phyloP scores from a whole-genome alignment of 768 basidiomycete genomes.

The Astraeus odoratus region DNA sequence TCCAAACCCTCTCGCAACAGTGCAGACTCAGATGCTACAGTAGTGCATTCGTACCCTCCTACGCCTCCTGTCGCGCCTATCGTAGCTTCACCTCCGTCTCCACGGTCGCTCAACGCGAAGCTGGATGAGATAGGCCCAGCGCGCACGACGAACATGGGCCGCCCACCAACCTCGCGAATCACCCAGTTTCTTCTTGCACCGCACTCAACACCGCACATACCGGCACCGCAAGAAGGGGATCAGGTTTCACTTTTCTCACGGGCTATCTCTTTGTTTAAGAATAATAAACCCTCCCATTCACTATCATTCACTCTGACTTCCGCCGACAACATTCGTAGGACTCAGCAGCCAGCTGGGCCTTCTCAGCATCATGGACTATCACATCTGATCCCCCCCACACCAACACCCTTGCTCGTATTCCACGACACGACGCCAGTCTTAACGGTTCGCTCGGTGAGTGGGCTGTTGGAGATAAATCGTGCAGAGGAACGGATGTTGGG shows the following conservation, averaged over 20 bases:
- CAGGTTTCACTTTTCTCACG: slow-evolving; percentile 42
- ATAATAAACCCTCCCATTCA: slow-evolving; percentile 47
- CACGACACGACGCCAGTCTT: slow-evolving; percentile 67
- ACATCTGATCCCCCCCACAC: slow-evolving; percentile 20
- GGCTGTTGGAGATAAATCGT: slow-evolving; percentile 57
- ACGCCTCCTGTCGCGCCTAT: slow-evolving; percentile 36
- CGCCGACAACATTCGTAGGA: slow-evolving; percentile 14
- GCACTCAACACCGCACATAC: slow-evolving; percentile 31
- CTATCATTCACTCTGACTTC: slow-evolving; percentile 52
- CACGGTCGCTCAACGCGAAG: slow-evolving; percentile 25
- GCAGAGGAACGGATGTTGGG: slow-evolving; percentile 52
- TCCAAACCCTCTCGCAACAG: slow-evolving; percentile 18
- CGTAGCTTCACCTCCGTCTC: slow-evolving; percentile 28
- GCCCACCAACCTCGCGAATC: slow-evolving; percentile 19
- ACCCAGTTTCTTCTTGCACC: slow-evolving; percentile 51
- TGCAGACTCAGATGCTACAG: slow-evolving; percentile 24
- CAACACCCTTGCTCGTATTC: slow-evolving; percentile 54
- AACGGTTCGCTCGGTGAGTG: slow-evolving; percentile 50
- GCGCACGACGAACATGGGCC: slow-evolving; percentile 3
- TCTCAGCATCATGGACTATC: slow-evolving; percentile 18
- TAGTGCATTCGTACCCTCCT: slow-evolving; percentile 52
- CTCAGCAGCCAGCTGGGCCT: slow-evolving; percentile 12
- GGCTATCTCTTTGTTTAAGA: slow-evolving; percentile 43
- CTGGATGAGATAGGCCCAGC: slow-evolving; percentile 15
- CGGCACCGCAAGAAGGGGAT: slow-evolving; percentile 21